A percentile compares a stretch with the other conserved stretches of the same genome.
phyloP scores from a whole-genome alignment of 495 filamentous ascomycete genomes.

The Penicillium mononematosum region DNA sequence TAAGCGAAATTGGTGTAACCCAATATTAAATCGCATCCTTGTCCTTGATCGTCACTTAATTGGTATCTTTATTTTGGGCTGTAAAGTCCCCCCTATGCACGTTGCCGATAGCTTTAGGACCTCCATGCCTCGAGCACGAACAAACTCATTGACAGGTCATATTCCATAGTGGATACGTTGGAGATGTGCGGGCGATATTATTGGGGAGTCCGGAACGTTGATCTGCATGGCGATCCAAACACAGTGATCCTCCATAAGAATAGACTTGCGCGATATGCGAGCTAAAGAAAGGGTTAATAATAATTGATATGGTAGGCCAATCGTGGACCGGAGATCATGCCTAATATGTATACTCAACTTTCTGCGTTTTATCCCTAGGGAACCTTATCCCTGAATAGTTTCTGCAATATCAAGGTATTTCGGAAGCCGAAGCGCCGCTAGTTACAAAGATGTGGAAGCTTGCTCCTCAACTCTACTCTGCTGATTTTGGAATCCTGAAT shows the following conservation, averaged over 20 bases:
- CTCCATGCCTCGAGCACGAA: slow-evolving; percentile 5
- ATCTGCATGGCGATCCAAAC: slow-evolving; percentile 20
- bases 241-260: not conserved
- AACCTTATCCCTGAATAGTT: not conserved
- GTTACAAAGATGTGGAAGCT: not conserved
- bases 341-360: not conserved
- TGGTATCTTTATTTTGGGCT: not conserved
- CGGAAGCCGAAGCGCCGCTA: not conserved
- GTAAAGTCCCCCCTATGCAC: slow-evolving; percentile 12
- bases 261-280: not conserved
- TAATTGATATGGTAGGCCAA: not conserved
- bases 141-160: slow-evolving; percentile 23
- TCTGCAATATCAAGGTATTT: not conserved
- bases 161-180: slow-evolving; percentile 15
- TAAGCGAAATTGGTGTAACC: slow-evolving; percentile 15
- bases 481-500: too few species aligned
- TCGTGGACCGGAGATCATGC: not conserved
- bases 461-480: too few species aligned
- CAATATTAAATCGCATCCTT: not conserved
- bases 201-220: slow-evolving; percentile 11
- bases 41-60: not conserved
- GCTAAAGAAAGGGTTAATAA: not conserved
- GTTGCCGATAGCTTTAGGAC: slow-evolving; percentile 19
- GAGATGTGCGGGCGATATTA: not conserved
- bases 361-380: not conserved